These are phyloP conservation scores for Tetragonia tetragonoides DNA, from an alignment of 148 eudicot genomes.

Conservation along the genomic window DNA sequence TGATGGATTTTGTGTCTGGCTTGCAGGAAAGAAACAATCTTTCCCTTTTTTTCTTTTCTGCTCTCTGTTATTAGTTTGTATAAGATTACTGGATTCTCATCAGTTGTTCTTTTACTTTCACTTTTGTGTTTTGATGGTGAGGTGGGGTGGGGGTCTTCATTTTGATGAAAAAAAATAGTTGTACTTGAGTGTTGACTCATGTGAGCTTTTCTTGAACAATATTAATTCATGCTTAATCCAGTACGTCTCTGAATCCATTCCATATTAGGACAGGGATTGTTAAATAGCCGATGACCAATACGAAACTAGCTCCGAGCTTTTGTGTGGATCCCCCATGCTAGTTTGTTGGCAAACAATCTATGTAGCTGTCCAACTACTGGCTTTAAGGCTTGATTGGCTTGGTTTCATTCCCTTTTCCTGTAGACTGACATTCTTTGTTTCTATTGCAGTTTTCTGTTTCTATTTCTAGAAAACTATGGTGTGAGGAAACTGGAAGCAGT, in stretches of 20 bases:
- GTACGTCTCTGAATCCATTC: not conserved
- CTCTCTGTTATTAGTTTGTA: not conserved
- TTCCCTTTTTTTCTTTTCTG: not conserved
- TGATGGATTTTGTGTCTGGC: not conserved
- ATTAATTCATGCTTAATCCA: not conserved
- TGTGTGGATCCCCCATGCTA: not conserved
- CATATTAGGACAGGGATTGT: not conserved
- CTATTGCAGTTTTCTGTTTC: slow-evolving; percentile 66
- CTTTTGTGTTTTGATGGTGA: not conserved
- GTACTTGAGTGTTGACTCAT: not conserved
- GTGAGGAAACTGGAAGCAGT: slow-evolving; percentile 96
- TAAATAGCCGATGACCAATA: not conserved
- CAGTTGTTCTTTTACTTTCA: not conserved
- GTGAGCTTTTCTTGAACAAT: not conserved
- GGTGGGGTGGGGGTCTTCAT: not conserved
- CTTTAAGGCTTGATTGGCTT: no score
- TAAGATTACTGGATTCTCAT: not conserved
- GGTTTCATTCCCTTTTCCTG: no score
- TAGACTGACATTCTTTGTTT: slow-evolving; percentile 8
- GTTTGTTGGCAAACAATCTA: not conserved
- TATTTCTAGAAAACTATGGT: slow-evolving; percentile 89
- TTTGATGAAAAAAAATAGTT: not conserved
- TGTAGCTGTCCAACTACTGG: not conserved
- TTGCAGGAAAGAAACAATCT: not conserved
- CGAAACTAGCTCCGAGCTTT: not conserved